Evolutionary conservation across 768 basidiomycete genomes (phyloP).

Genomic region (Agaricus sinodeliciosus): DNA sequence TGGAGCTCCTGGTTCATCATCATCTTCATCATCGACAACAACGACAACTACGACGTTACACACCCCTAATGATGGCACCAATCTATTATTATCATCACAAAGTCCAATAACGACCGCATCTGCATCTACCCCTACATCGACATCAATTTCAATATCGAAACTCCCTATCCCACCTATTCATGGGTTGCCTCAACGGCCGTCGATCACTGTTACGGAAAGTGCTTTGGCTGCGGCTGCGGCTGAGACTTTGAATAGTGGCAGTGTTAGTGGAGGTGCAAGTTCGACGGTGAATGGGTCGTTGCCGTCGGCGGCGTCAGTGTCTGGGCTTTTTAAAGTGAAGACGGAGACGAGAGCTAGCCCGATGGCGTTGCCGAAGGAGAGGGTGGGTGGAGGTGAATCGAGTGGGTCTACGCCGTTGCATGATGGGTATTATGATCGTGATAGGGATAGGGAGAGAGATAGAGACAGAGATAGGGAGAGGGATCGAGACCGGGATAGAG

Average conservation of each 20-base stretch:
- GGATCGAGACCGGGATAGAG: slow-evolving; percentile 1
- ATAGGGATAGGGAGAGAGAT: slow-evolving; percentile 20
- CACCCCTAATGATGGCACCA: too few species aligned
- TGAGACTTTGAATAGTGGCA: background rate
- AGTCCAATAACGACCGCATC: background rate
- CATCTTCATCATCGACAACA: background rate
- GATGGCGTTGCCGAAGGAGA: slow-evolving; percentile 14
- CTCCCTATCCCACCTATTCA: background rate
- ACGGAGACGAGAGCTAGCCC: slow-evolving; percentile 12
- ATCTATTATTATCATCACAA: background rate
- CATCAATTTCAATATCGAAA: background rate
- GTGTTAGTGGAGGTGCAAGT: background rate
- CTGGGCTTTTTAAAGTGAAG: slow-evolving; percentile 12
- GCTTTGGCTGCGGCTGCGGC: background rate
- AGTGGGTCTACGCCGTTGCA: slow-evolving; percentile 5
- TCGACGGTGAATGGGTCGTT: background rate
- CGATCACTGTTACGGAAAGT: background rate
- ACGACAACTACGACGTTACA: too few species aligned
- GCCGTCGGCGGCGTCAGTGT: background rate
- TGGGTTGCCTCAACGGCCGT: background rate
- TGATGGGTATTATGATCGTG: slow-evolving; percentile 17
- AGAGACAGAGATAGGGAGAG: background rate
- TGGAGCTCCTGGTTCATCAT: slow-evolving; percentile 1
- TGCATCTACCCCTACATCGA: background rate
- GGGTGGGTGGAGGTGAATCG: background rate